Base-by-base conservation (phyloP, 2,329 filamentous ascomycete genomes). In the Parastagonospora avenae region DNA sequence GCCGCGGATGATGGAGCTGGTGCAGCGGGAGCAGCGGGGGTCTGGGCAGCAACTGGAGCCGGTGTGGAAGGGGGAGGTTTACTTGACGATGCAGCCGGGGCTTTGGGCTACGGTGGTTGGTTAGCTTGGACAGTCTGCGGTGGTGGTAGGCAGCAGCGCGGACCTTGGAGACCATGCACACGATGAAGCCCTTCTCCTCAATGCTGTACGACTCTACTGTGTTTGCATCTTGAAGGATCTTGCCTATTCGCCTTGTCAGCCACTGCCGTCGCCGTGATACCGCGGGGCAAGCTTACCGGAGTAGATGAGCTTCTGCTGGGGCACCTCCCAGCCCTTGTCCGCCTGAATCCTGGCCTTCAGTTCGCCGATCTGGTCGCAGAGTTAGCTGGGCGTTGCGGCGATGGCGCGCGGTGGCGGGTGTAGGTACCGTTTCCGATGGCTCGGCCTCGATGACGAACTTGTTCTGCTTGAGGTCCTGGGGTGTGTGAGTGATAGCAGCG, bases 151-250 rank as follows among this genome's bases (percentile, higher is more conserved):
- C 36, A 50, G 27, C 30, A 50, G 47, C 30, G 55, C 76, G 57
- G 80, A 96, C 92, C 90, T 97, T 97, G 73, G 91, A 91, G 67
- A 96, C 88, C 87, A 99, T 96, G 80, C 94, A 99, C 54, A 99
- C 94, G 68, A 99, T 92, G 75, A 97, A 99, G 32, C 94, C 94
- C 83, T 97, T 99, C 84, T 97, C 94, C 78, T 99, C 93, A 59
- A 99, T 97, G 78, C 91, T 96, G 81, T 97, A 97, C 35, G 90
- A 92, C 76, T 92, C 91, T 65, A 99, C 90, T 2, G 92, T 96
- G 72, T 97, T 94, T 56, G 92, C 91, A 88, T 99, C 93, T 78
- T 97, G 93, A 61, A 99, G 81, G 66, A 99, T 97, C 82, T 99
- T 99, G 80, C 94, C 92, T 97, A 66, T 49, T 41, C 36, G 31